Evolutionary conservation across 257 asterid species (phyloP), one percentile per base, ranked within the genome.

Genomic region (Thymus quinquecostatus): DNA sequence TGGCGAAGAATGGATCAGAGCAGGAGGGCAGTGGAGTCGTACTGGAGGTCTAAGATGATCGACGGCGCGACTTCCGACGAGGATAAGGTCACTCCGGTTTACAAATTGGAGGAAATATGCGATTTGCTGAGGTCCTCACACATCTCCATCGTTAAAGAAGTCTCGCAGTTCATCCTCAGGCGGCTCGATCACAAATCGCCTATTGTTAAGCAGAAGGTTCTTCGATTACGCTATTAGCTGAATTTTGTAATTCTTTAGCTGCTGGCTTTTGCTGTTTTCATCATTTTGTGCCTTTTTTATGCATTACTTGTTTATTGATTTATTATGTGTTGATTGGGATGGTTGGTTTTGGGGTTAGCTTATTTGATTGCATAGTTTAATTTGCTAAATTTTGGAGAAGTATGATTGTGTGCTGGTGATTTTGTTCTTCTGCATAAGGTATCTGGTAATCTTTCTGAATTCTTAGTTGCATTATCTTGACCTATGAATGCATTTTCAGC

Each of bases 181-280:
- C 96, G 99, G 21, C 97, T 94, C 78, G 95, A 89, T 47, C 95
- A 94, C 78, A 94, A 94, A 82, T 91, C 97, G 58, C 98, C 98
- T 3, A 58, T 91, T 21, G 93, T 94, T 60, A 94, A 89, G 79
- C 98, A 91, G 64, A 94, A 94, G 88, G 99, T 89, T 29, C 10
- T 50, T 59, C 66, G 2, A 9, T 68, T 53, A 2, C 29, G 43
- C 30, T 27, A 8, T 34, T 44, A 21, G 11, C 29, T 32, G 7
- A 64, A 66, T 36, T 2, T 54, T 10, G 12, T 21, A 61, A 27
- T 5, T 4, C 27, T 58, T 33, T 21, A 59, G 8, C 45, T 59
- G 33, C 27, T 14, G 13, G 33, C 4, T 7, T 21, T n/a, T 51
- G 10, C 8, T 53, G 10, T 12, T 11, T 33, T 33, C 21, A 32